These are phyloP conservation scores for Mucor plumbeus DNA, from an alignment of 371 early-diverging fungal species.

Conservation along the genomic window DNA sequence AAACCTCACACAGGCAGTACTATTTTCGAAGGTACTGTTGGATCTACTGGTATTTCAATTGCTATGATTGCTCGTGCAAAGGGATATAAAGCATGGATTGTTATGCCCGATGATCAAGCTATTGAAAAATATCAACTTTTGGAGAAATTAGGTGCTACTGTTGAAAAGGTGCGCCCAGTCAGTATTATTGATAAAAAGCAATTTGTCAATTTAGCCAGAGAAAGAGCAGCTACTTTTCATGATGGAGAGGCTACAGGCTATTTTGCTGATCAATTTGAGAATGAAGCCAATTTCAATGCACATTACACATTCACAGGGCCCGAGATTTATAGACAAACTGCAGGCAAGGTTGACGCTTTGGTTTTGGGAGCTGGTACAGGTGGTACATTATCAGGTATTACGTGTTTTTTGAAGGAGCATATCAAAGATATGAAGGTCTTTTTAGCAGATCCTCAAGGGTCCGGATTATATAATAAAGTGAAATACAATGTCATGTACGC, in stretches of 20 bases:
- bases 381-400: conserved; percentile 91
- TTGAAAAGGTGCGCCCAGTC: conserved; percentile 91
- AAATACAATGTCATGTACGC: conserved; percentile 91
- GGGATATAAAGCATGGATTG: conserved; percentile 92
- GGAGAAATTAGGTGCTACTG: conserved; percentile 85
- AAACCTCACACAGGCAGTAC: conserved; percentile 72
- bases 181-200: conserved; percentile 92
- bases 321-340: conserved; percentile 83
- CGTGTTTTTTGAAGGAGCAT: conserved; percentile 77
- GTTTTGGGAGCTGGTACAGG: conserved; percentile 94
- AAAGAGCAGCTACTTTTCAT: conserved; percentile 73
- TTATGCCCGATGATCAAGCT: conserved; percentile 96
- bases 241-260: conserved; percentile 31
- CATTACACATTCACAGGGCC: conserved; percentile 90
- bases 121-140: conserved; percentile 88
- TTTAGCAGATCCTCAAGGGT: conserved; percentile 94
- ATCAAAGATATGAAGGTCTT: conserved; percentile 68
- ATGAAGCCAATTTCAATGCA: conserved; percentile 78
- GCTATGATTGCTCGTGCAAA: conserved; percentile 84
- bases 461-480: conserved; percentile 91
- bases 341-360: conserved; percentile 77
- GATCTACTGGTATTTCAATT: conserved; percentile 85
- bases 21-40: conserved; percentile 94
- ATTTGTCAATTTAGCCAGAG: conserved; percentile 88
- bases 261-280: conserved; percentile 96